A percentile compares a stretch with the other conserved stretches of the same genome.
Evolutionary conservation across 2,329 filamentous ascomycete species (phyloP).

Genomic region (Hypoxylon rubiginosum): DNA sequence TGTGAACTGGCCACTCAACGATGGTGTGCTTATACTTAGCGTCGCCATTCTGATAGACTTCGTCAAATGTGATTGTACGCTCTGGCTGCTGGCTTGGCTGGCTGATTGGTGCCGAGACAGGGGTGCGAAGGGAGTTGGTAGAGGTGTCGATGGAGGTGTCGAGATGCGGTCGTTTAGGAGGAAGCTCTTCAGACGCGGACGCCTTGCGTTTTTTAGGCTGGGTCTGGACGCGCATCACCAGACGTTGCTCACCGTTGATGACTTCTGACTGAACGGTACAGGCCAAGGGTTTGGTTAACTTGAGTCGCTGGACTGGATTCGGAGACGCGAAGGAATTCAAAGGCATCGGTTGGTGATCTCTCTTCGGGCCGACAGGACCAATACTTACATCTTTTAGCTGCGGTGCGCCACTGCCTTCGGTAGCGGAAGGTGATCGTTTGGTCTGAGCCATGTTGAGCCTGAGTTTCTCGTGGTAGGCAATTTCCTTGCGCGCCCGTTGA

Average conservation of each 20-base stretch:
- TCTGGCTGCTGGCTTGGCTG: constrained; percentile 10
- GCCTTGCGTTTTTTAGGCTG: constrained; percentile 41
- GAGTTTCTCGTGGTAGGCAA: constrained; percentile 10
- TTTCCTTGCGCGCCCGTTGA: constrained; percentile 12
- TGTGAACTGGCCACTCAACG: constrained; percentile 48
- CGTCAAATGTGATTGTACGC: constrained; percentile 53
- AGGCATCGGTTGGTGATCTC: constrained; percentile 1
- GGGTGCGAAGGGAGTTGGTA: constrained; percentile 24
- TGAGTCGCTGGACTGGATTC: constrained; percentile 6
- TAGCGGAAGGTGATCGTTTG: not conserved
- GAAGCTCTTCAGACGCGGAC: constrained; percentile 4
- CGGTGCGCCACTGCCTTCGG: not conserved
- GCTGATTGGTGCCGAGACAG: constrained; percentile 19
- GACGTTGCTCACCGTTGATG: constrained; percentile 29
- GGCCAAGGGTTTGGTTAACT: constrained; percentile 21
- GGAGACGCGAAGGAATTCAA: constrained; percentile 4
- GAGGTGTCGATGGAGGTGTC: constrained; percentile 32
- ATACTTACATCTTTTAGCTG: constrained; percentile 30
- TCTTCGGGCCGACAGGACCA: not conserved
- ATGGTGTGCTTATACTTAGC: constrained; percentile 52
- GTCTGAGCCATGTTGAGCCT: not conserved
- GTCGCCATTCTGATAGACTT: constrained; percentile 54
- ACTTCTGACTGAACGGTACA: constrained; percentile 34
- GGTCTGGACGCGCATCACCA: constrained; percentile 40
- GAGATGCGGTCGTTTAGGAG: constrained; percentile 28